phyloP scores from a whole-genome alignment of 2,329 filamentous ascomycete species.

The Curvularia spicifera region DNA sequence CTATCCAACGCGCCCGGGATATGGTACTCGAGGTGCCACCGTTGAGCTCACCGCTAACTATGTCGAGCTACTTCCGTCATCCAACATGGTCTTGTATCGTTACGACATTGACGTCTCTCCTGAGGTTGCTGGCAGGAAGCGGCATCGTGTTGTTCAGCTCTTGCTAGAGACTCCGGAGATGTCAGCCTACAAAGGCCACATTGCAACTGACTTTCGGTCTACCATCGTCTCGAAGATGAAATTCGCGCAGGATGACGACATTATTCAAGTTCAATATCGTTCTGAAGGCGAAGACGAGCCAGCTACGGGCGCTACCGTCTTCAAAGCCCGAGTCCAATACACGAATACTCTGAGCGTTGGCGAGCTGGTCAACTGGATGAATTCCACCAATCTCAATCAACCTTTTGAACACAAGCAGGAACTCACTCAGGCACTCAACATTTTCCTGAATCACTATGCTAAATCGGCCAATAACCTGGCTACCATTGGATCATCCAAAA shows the following conservation, averaged over 20 bases:
- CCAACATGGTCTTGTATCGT: constrained; percentile 20
- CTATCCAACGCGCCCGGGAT: constrained; percentile 23
- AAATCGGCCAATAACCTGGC: constrained; percentile 52
- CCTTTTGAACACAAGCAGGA: constrained; percentile 54
- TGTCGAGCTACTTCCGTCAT: constrained; percentile 24
- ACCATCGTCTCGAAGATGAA: constrained; percentile 32
- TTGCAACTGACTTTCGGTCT: constrained; percentile 34
- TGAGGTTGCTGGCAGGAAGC: constrained; percentile 24
- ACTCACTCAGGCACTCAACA: constrained; percentile 63
- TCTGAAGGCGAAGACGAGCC: constrained; percentile 32
- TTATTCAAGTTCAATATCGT: constrained; percentile 26
- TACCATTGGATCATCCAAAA: constrained; percentile 58
- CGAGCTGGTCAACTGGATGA: constrained; percentile 57
- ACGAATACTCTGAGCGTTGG: constrained; percentile 22
- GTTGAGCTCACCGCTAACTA: constrained; percentile 30
- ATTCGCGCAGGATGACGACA: constrained; percentile 19
- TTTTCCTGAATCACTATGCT: constrained; percentile 59
- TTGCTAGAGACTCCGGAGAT: constrained; percentile 24
- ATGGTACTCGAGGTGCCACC: constrained; percentile 22
- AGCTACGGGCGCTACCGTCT: constrained; percentile 11
- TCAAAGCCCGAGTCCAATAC: constrained; percentile 25
- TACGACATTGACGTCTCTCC: constrained; percentile 22
- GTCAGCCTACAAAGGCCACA: constrained; percentile 7
- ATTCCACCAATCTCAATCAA: constrained; percentile 47
- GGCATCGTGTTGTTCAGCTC: constrained; percentile 21